Evolutionary conservation across 2,329 filamentous ascomycete genomes (phyloP).

Genomic region (Didymellaceae sp.): DNA sequence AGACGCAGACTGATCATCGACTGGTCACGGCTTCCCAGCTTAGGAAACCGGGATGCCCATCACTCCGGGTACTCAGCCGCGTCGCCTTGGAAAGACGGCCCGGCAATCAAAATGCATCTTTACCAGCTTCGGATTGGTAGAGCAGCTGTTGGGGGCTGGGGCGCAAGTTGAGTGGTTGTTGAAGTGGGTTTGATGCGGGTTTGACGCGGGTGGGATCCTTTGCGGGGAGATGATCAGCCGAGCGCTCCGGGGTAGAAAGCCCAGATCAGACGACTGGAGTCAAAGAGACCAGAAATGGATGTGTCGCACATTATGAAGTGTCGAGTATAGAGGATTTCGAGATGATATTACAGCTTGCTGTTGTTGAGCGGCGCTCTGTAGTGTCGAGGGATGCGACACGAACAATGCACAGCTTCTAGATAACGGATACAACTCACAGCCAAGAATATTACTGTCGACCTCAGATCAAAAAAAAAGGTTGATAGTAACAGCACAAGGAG

Average conservation of each 20-base stretch:
- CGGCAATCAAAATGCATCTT: not conserved
- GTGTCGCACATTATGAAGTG: too few species aligned
- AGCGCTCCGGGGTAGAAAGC: constrained; percentile 10
- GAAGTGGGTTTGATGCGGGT: constrained; percentile 5
- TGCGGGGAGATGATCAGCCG: constrained; percentile 24
- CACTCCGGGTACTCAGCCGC: constrained; percentile 1
- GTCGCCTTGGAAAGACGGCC: not conserved
- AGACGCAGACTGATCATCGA: not conserved
- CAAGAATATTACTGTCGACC: too few species aligned
- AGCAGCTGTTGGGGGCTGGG: not conserved
- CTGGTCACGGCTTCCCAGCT: constrained; percentile 11
- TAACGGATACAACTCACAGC: too few species aligned
- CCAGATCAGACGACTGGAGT: not conserved
- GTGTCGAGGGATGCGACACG: too few species aligned
- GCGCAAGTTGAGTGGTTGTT: not conserved
- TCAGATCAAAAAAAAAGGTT: too few species aligned
- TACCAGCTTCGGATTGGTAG: constrained; percentile 5
- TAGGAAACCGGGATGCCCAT: not conserved
- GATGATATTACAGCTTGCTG: too few species aligned
- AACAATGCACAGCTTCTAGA: too few species aligned
- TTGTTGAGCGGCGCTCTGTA: too few species aligned
- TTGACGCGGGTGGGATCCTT: not conserved
- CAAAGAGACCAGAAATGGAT: constrained; percentile 3
- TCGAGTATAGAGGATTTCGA: too few species aligned
- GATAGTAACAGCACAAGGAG: too few species aligned